Evolutionary conservation across 73 alveolate genomes (phyloP).

Genomic region (Breviolum minutum): DNA sequence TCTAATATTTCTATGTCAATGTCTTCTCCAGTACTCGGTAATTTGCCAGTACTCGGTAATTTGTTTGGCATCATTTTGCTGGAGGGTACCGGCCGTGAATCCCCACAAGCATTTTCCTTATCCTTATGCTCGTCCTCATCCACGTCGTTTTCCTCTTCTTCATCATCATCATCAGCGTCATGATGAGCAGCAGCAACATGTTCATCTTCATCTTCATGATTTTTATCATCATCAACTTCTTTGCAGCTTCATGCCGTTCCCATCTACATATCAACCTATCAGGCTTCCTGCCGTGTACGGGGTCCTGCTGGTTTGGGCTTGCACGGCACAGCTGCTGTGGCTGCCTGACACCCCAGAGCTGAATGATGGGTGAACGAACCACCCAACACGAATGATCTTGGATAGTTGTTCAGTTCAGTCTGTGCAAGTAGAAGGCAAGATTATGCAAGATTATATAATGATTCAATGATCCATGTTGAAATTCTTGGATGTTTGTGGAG

Average conservation of each 20-base stretch:
- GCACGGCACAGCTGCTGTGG: constrained; percentile 35
- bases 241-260: too few relatives aligned
- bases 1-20: not conserved
- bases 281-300: constrained; percentile 24
- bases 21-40: not conserved
- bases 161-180: too few relatives aligned
- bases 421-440: not conserved
- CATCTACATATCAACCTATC: too few relatives aligned
- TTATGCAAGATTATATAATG: too few relatives aligned
- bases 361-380: not conserved
- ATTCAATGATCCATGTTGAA: not conserved
- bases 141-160: too few relatives aligned
- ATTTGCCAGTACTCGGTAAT: not conserved
- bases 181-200: too few relatives aligned
- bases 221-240: too few relatives aligned
- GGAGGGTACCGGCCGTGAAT: too few relatives aligned
- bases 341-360: not conserved
- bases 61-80: too few relatives aligned
- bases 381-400: not conserved
- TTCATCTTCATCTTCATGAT: too few relatives aligned
- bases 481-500: not conserved
- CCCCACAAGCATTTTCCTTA: too few relatives aligned
- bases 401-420: not conserved
- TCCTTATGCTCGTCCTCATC: too few relatives aligned
- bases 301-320: constrained; percentile 38